phyloP scores from a whole-genome alignment of 1,284 basidiomycete species.

The Cryptococcus sp. region DNA sequence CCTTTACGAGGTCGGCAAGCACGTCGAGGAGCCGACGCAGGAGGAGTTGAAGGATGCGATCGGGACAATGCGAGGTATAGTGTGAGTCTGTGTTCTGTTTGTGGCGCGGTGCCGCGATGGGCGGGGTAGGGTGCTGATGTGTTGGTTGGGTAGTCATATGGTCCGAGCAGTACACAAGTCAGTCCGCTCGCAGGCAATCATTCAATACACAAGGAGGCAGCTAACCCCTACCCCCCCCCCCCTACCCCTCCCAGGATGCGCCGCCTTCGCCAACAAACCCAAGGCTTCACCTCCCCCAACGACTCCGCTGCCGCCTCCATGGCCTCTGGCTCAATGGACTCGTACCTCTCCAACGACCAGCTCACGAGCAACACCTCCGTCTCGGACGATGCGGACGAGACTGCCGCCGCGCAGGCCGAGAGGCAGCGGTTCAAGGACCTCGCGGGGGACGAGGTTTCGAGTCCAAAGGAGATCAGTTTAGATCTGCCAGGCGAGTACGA shows the following conservation, averaged over 20 bases:
- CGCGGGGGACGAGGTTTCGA: constrained; percentile 9
- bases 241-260: constrained; percentile 22
- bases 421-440: constrained; percentile 11
- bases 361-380: constrained; percentile 19
- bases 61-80: constrained; percentile 38
- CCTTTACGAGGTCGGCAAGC: constrained; percentile 46
- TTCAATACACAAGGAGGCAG: too few species aligned
- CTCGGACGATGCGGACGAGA: constrained; percentile 13
- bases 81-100: constrained; percentile 30
- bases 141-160: constrained; percentile 34
- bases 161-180: constrained; percentile 49
- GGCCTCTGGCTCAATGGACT: constrained; percentile 42
- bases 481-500: constrained; percentile 2
- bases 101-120: neutral
- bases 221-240: too few species aligned
- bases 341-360: constrained; percentile 30
- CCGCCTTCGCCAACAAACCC: constrained; percentile 22
- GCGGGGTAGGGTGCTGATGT: constrained; percentile 1
- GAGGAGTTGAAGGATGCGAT: constrained; percentile 50
- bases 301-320: constrained; percentile 20
- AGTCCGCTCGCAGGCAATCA: constrained; percentile 7
- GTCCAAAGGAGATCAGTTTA: constrained; percentile 15
- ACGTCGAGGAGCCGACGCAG: constrained; percentile 50
- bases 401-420: neutral
- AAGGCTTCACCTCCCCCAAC: constrained; percentile 9